These are phyloP conservation scores for Aureobasidium sp. DNA, from an alignment of 2,329 filamentous ascomycete genomes.

Conservation along the genomic window DNA sequence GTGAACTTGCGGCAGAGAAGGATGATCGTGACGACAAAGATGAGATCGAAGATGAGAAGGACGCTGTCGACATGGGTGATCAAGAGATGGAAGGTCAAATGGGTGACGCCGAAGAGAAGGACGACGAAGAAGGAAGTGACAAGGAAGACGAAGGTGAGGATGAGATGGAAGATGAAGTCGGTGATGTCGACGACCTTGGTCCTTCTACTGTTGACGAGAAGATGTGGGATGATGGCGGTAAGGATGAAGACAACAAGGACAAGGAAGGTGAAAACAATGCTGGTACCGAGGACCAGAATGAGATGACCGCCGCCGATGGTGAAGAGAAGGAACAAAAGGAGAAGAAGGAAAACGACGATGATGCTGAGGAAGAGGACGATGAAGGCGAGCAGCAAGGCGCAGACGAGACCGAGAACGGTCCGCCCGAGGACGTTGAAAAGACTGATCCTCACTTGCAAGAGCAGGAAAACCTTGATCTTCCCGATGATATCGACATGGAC, in stretches of 20 bases:
- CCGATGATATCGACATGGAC: constrained; percentile 80
- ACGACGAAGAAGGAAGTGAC: constrained; percentile 44
- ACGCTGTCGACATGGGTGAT: constrained; percentile 85
- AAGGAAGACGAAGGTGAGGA: constrained; percentile 60
- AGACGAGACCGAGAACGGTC: constrained; percentile 51
- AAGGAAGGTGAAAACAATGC: constrained; percentile 56
- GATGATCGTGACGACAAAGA: constrained; percentile 43
- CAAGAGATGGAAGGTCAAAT: constrained; percentile 85
- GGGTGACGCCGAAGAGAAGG: constrained; percentile 46
- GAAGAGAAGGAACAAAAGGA: constrained; percentile 39
- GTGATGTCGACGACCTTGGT: constrained; percentile 84
- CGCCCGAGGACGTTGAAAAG: constrained; percentile 57
- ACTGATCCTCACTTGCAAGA: constrained; percentile 71
- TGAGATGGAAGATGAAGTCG: constrained; percentile 76
- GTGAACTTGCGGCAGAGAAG: constrained; percentile 82
- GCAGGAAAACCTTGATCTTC: constrained; percentile 71
- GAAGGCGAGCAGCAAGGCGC: constrained; percentile 24
- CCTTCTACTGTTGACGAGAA: constrained; percentile 92
- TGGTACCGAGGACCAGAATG: constrained; percentile 40
- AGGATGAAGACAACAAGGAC: constrained; percentile 68
- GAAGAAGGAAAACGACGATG: constrained; percentile 52
- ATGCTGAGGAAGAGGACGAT: constrained; percentile 46
- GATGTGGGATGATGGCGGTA: constrained; percentile 81
- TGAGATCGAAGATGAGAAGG: constrained; percentile 70
- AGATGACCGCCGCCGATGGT: constrained; percentile 37